phyloP scores from a whole-genome alignment of 1,284 basidiomycete genomes.

The Austropuccinia psidii region DNA sequence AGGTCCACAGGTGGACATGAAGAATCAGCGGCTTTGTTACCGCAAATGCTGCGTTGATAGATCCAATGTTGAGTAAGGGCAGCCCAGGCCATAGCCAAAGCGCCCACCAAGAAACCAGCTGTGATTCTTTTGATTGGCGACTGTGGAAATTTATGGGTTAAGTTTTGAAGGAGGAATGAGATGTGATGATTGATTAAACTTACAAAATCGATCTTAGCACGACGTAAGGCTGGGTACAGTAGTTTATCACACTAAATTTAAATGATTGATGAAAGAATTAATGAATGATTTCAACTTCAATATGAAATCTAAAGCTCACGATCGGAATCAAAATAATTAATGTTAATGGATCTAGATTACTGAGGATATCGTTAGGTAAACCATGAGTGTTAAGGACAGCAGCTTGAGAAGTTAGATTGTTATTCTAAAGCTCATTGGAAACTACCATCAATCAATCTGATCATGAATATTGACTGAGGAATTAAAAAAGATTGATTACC shows the following conservation, averaged over 20 bases:
- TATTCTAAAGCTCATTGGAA: conserved; percentile 48
- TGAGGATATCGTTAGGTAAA: conserved; percentile 67
- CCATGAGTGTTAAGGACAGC: conserved; percentile 43
- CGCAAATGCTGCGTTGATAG: conserved; percentile 63
- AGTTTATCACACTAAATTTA: conserved; percentile 43
- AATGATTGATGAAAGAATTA: conserved; percentile 46
- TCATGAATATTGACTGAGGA: too few species aligned
- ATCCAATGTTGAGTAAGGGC: conserved; percentile 63
- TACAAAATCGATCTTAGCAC: conserved; percentile 58
- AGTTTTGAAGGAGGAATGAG: conserved; percentile 42
- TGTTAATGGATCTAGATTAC: conserved; percentile 69
- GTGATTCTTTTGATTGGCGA: conserved; percentile 66
- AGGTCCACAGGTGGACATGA: conserved; percentile 62
- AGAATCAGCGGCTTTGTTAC: conserved; percentile 56
- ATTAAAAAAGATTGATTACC: too few species aligned
- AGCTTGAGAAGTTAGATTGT: conserved; percentile 60
- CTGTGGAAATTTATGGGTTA: not conserved
- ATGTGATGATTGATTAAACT: not conserved
- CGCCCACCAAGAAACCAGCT: conserved; percentile 56
- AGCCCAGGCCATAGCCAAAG: conserved; percentile 57
- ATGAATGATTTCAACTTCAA: not conserved
- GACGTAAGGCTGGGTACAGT: conserved; percentile 68
- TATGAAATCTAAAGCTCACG: too few species aligned
- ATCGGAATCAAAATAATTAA: conserved; percentile 52
- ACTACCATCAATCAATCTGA: too few species aligned